Evolutionary conservation across 2,329 filamentous ascomycete genomes (phyloP).

Genomic region (Talaromyces albobiverticillius): DNA sequence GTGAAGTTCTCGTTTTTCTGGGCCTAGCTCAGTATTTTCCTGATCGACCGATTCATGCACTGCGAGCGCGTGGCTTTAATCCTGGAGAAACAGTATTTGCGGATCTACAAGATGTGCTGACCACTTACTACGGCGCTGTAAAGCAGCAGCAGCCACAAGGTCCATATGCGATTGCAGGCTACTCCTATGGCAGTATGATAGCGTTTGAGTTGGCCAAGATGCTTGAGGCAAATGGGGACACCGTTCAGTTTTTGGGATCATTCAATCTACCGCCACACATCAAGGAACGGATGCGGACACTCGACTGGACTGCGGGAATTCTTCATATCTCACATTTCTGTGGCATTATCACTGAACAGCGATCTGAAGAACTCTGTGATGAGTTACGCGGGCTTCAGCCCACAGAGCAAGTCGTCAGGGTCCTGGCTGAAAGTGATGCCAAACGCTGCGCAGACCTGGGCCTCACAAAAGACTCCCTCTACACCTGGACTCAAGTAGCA

Average conservation of each 20-base stretch:
- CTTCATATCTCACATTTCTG: constrained; percentile 43
- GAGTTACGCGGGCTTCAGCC: constrained; percentile 17
- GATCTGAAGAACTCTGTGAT: constrained; percentile 15
- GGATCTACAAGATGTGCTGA: constrained; percentile 38
- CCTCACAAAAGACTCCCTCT: not conserved
- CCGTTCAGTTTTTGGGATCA: constrained; percentile 44
- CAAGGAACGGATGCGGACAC: constrained; percentile 40
- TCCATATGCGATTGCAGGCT: constrained; percentile 53
- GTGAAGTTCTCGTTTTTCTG: constrained; percentile 40
- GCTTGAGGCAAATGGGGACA: constrained; percentile 37
- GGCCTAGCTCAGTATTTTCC: constrained; percentile 29
- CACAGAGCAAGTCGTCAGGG: constrained; percentile 15
- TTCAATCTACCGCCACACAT: constrained; percentile 53
- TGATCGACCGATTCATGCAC: constrained; percentile 47
- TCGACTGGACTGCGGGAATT: constrained; percentile 39
- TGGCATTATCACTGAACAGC: constrained; percentile 35
- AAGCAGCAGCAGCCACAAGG: constrained; percentile 45
- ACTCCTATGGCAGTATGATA: constrained; percentile 50
- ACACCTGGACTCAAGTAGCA: not conserved
- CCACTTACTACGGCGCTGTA: constrained; percentile 42
- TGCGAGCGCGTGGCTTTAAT: constrained; percentile 47
- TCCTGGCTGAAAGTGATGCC: constrained; percentile 12
- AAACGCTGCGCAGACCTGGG: not conserved
- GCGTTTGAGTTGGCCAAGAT: constrained; percentile 52
- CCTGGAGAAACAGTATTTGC: constrained; percentile 36